These are phyloP conservation scores for Ehretia macrophylla DNA, from an alignment of 257 asterid genomes.

Conservation along the genomic window DNA sequence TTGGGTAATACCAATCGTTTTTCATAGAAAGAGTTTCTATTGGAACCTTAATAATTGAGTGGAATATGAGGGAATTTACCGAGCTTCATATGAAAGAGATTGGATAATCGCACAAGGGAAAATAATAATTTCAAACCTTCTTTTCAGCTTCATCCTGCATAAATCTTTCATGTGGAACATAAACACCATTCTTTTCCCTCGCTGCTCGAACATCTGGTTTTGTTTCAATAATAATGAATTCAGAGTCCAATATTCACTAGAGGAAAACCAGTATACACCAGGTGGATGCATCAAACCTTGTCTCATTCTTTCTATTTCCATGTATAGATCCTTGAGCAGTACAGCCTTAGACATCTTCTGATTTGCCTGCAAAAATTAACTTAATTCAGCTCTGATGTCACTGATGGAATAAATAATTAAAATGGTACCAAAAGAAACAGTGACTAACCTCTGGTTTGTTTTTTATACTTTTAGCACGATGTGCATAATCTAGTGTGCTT, in stretches of 20 bases:
- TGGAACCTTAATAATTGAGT: neutral
- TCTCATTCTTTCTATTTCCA: constrained; percentile 81
- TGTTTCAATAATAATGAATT: neutral
- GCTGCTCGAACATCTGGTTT: constrained; percentile 78
- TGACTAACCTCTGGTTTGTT: constrained; percentile 73
- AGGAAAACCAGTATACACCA: neutral
- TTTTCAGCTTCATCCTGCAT: constrained; percentile 74
- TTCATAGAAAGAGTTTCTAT: neutral
- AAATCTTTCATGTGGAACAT: constrained; percentile 81
- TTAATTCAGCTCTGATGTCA: constrained; percentile 24
- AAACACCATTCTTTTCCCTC: constrained; percentile 83
- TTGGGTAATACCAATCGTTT: too few relatives aligned
- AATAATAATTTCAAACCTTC: constrained; percentile 41
- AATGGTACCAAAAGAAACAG: constrained; percentile 7
- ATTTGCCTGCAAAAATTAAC: constrained; percentile 55
- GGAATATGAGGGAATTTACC: neutral
- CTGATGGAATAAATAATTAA: constrained; percentile 1
- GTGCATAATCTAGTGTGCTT: constrained; percentile 81
- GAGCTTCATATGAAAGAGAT: too few relatives aligned
- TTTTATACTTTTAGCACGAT: constrained; percentile 81
- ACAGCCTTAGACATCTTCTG: constrained; percentile 68
- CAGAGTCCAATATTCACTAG: neutral
- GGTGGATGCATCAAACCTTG: constrained; percentile 38
- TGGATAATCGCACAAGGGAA: neutral
- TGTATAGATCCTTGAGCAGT: constrained; percentile 68